These are phyloP conservation scores for Hypericum androsaemum DNA, from an alignment of 345 rosid species.

Conservation along the genomic window DNA sequence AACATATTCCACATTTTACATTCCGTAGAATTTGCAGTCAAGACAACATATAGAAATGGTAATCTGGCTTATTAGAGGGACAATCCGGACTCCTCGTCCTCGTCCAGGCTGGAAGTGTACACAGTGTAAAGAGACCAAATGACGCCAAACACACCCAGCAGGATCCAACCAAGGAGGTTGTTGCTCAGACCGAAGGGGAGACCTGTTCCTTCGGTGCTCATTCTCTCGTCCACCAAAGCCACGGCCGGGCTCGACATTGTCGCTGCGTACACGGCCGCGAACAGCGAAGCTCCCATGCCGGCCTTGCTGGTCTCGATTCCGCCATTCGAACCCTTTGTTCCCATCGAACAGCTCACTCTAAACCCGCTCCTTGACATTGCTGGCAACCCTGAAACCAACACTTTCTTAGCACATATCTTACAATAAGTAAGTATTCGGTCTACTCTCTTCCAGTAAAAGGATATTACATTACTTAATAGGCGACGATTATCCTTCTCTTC, in stretches of 20 bases:
- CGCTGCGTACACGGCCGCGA: slow-evolving; percentile 47
- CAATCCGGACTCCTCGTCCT: slow-evolving; percentile 86
- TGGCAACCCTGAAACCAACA: slow-evolving; percentile 47
- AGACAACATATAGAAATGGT: too few species aligned
- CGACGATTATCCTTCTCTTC: too few species aligned
- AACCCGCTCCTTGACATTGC: slow-evolving; percentile 35
- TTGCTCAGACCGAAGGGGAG: slow-evolving; percentile 93
- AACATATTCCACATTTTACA: too few species aligned
- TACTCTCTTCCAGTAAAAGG: too few species aligned
- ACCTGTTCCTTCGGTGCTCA: slow-evolving; percentile 85
- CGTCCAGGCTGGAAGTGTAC: slow-evolving; percentile 63
- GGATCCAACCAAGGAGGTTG: slow-evolving; percentile 90
- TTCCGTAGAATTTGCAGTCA: too few species aligned
- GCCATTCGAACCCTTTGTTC: slow-evolving; percentile 21
- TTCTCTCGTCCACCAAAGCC: slow-evolving; percentile 87
- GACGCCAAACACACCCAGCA: slow-evolving; percentile 71
- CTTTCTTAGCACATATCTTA: too few species aligned
- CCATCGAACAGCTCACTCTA: slow-evolving; percentile 52
- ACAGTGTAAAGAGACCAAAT: slow-evolving; percentile 71
- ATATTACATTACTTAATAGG: too few species aligned
- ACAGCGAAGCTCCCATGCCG: slow-evolving; percentile 28
- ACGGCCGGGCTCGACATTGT: slow-evolving; percentile 58
- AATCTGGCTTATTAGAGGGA: slow-evolving; percentile 40
- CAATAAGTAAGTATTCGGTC: too few species aligned
- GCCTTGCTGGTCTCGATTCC: slow-evolving; percentile 23